These are phyloP conservation scores for Xylaria curta DNA, from an alignment of 495 filamentous ascomycete genomes.

Conservation along the genomic window DNA sequence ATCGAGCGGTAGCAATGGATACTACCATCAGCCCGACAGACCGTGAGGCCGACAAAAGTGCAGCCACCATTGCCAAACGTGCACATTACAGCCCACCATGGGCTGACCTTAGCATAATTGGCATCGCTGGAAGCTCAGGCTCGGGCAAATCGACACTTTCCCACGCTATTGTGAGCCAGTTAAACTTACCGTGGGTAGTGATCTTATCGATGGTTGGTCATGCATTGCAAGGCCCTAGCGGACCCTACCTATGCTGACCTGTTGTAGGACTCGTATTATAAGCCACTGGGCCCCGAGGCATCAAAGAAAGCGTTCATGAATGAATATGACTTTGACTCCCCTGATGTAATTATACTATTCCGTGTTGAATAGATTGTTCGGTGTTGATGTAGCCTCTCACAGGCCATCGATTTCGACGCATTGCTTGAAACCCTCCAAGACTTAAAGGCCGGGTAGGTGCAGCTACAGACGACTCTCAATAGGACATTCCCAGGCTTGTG, in stretches of 20 bases:
- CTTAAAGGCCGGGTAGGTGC: conserved; percentile 84
- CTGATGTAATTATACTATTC: conserved; percentile 56
- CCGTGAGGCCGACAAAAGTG: conserved; percentile 37
- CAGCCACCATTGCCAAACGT: conserved; percentile 48
- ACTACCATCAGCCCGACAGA: conserved; percentile 33
- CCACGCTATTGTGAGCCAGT: conserved; percentile 82
- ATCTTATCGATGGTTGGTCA: conserved; percentile 87
- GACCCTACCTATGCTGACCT: conserved; percentile 23
- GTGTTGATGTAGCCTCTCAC: conserved; percentile 29
- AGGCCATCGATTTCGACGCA: conserved; percentile 92
- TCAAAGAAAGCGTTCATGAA: conserved; percentile 80
- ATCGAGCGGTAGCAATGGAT: conserved; percentile 33
- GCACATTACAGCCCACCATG: conserved; percentile 91
- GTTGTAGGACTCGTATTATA: conserved; percentile 93
- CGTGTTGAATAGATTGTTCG: conserved; percentile 2
- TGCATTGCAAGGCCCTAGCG: conserved; percentile 1
- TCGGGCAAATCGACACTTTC: conserved; percentile 98
- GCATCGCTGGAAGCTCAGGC: conserved; percentile 92
- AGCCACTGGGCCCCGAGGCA: conserved; percentile 75
- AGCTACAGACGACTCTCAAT: not conserved
- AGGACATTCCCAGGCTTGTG: not conserved
- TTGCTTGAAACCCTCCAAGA: conserved; percentile 81
- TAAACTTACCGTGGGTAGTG: conserved; percentile 97
- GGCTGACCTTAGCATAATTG: conserved; percentile 93
- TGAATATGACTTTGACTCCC: conserved; percentile 95